These are phyloP conservation scores for Trametes coccinea DNA, from an alignment of 768 basidiomycete genomes.

Conservation along the genomic window DNA sequence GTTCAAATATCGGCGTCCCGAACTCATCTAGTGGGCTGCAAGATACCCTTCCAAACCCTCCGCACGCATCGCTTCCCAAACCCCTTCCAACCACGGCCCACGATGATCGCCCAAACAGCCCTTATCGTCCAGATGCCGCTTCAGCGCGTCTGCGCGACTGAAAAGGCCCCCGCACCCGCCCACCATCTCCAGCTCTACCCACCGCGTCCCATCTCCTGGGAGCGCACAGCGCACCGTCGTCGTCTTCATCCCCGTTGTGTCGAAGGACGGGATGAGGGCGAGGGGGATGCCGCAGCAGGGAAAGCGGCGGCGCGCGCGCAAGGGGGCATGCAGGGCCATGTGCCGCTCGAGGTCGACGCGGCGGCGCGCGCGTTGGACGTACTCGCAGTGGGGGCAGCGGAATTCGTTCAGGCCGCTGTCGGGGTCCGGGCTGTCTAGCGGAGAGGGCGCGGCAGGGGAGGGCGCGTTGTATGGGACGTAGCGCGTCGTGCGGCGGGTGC, in stretches of 20 bases:
- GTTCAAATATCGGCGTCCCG: no score
- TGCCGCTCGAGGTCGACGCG: not conserved
- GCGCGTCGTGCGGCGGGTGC: not conserved
- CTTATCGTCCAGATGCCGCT: not conserved
- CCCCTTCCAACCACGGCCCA: not conserved
- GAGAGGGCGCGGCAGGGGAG: not conserved
- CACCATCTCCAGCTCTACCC: not conserved
- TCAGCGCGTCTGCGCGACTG: not conserved
- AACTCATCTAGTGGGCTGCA: no score
- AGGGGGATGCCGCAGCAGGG: not conserved
- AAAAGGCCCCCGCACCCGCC: not conserved
- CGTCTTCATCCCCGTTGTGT: not conserved
- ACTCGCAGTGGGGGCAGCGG: not conserved
- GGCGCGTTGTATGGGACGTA: not conserved
- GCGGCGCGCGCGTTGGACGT: not conserved
- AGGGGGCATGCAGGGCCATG: not conserved
- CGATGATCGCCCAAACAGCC: not conserved
- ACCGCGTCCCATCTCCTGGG: not conserved
- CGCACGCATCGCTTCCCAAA: not conserved
- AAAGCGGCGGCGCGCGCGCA: not conserved
- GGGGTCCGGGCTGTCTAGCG: not conserved
- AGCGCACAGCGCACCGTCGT: not conserved
- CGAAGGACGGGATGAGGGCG: not conserved
- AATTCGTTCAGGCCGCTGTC: not conserved
- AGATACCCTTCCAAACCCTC: no score